phyloP scores from a whole-genome alignment of 1,139 yeast genomes.

The Lodderomyces jiufengensis region DNA sequence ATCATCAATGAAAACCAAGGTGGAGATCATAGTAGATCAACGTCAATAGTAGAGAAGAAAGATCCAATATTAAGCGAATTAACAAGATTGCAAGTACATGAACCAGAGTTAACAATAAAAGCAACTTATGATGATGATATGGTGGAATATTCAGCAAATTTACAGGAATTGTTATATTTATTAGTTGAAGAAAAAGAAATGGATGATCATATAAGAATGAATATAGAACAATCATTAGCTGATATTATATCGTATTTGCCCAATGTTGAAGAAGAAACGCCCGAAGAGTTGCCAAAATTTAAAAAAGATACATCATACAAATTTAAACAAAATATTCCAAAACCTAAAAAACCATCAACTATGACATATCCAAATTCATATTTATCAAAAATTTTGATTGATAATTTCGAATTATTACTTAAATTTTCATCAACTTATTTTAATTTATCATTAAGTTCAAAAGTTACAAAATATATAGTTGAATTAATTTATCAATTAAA shows the following conservation, averaged over 20 bases:
- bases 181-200: constrained; percentile 26
- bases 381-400: constrained; percentile 37
- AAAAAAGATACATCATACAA: constrained; percentile 1
- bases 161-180: constrained; percentile 28
- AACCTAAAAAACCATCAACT: background rate
- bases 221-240: constrained; percentile 25
- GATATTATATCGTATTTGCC: constrained; percentile 31
- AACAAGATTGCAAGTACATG: constrained; percentile 31
- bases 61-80: constrained; percentile 31
- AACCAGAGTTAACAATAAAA: constrained; percentile 10
- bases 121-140: constrained; percentile 6
- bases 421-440: constrained; percentile 33
- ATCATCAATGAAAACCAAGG: constrained; percentile 9
- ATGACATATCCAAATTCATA: constrained; percentile 29
- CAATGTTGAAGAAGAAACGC: constrained; percentile 6
- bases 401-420: constrained; percentile 32
- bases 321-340: constrained; percentile 8
- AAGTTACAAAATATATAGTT: constrained; percentile 37
- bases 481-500: constrained; percentile 37
- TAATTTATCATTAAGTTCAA: constrained; percentile 38
- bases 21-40: constrained; percentile 1
- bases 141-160: constrained; percentile 25
- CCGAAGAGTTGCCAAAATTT: background rate
- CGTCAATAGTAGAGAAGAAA: constrained; percentile 7
- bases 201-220: constrained; percentile 29